Evolutionary conservation across 2,329 filamentous ascomycete species (phyloP), one percentile per base, ranked within the genome.

Genomic region (Talaromyces sp.): DNA sequence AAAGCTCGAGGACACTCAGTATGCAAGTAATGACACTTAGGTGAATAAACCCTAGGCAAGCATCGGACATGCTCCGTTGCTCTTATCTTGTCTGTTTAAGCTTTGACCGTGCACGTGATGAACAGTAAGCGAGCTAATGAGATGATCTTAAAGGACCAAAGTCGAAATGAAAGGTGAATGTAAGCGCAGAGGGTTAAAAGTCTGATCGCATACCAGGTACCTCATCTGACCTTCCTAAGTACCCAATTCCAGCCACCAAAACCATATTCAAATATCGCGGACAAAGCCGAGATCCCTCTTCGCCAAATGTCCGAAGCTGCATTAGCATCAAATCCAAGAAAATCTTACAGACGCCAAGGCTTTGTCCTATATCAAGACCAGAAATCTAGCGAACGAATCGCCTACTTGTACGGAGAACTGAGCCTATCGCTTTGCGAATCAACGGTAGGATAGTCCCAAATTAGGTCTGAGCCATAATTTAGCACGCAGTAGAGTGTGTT

Each of bases 361-460:
- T 35, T 5, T 37, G 31, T 39, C 5, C n/a, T 58, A 41, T 58
- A 11, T 41, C 54, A 37, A 58, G 14, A 9, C 33, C 16, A 35
- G 54, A 39, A 43, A 58, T 27, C 19, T 39, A 58, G 35, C 16
- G 69, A 73, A 24, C 45, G 45, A 48, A 48, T 48, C 45, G 45
- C 45, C 45, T 48, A 9, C 45, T 48, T 13, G 19, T 19, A 24
- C 5, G 3, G 9, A 14, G 19, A 48, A 48, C 14, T 22, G 45
- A 48, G n/a, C 45, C 45, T 48, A 27, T 48, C 45, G 45, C 45
- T 7, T 48, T 47, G 43, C 7, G 11, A 19, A 9, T 19, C 8
- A 27, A 10, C 4, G 22, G 45, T 19, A 48, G 45, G 11, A 48
- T 14, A 11, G 2, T 27, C 45, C 10, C 8, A 10, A 14, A 10